Evolutionary conservation across 257 asterid genomes (phyloP).

Genomic region (Gardenia jasminoides): DNA sequence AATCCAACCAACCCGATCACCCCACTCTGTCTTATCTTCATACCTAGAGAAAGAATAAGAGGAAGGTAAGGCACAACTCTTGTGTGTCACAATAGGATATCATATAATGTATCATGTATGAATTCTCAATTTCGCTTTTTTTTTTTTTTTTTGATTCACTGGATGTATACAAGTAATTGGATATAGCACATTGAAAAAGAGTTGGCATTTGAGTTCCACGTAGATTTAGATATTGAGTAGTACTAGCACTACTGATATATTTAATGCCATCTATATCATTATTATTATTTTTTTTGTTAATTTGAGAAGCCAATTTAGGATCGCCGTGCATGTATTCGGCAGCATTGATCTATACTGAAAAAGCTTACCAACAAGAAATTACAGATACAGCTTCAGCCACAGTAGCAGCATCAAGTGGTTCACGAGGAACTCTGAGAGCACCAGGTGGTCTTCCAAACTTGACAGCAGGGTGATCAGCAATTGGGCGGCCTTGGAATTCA

Average conservation of each 20-base stretch:
- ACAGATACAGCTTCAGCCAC: conserved; percentile 46
- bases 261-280: no score
- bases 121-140: no score
- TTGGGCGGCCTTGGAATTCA: conserved; percentile 46
- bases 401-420: conserved; percentile 43
- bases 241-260: no score
- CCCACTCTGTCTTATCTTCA: conserved; percentile 53
- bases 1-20: conserved; percentile 49
- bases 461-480: conserved; percentile 55
- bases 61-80: background rate
- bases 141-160: no score
- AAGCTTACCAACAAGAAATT: conserved; percentile 42
- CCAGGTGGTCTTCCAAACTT: conserved; percentile 47
- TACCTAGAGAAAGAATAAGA: conserved; percentile 21
- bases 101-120: no score
- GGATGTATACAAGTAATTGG: no score
- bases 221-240: no score
- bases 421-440: conserved; percentile 33
- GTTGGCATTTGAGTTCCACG: no score
- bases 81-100: no score
- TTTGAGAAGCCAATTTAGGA: background rate
- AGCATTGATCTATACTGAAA: background rate
- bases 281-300: no score
- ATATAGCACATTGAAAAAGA: no score
- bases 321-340: background rate